Percentiles rank a stretch among this genome's conserved stretches.
Conservation (phyloP, 192 early-diverging fungal species). For the Neocallimastix lanati region DNA sequence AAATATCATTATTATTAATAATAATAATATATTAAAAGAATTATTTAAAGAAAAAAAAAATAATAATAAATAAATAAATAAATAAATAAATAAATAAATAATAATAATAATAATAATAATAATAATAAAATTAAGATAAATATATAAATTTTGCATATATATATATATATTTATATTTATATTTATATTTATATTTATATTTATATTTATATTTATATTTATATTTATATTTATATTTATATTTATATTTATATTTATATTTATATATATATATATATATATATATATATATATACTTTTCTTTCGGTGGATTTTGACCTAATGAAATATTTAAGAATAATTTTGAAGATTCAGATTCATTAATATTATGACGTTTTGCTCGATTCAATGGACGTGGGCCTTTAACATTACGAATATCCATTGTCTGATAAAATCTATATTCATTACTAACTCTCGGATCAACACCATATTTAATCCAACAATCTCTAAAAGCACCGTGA, state of each 20-base stretch:
- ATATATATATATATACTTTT: background rate
- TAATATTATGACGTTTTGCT: background rate
- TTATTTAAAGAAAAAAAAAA: no score
- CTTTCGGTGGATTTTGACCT: background rate
- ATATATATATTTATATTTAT: no score
- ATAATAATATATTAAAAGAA: no score
- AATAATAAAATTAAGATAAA: background rate
- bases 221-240: no score
- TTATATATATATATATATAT: no score
- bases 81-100: background rate
- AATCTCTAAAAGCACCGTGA: slow-evolving; percentile 22
- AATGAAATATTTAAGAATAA: background rate
- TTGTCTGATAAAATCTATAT: background rate
- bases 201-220: no score
- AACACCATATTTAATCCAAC: slow-evolving; percentile 22
- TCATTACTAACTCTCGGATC: slow-evolving; percentile 10
- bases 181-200: no score
- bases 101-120: background rate
- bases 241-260: no score
- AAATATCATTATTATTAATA: no score
- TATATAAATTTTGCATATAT: no score
- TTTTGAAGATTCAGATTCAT: background rate
- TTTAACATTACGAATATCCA: background rate
- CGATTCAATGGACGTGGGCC: background rate
- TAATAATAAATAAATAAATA: no score